Conservation (phyloP, 176 grass and related monocot species). For the Oryza nivara region DNA sequence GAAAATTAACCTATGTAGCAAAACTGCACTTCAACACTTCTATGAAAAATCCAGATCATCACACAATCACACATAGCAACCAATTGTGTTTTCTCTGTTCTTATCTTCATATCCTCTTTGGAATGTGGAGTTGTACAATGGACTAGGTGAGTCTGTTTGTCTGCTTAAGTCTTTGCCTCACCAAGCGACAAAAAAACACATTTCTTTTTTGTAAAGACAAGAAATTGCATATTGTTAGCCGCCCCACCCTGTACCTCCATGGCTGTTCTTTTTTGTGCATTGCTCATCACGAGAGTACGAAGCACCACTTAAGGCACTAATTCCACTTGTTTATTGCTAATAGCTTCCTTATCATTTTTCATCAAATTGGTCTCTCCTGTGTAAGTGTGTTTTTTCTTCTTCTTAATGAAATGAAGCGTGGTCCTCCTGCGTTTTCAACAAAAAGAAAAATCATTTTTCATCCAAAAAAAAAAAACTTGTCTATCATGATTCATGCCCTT, state of each 20-base stretch:
- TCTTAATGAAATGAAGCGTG: too few relatives aligned
- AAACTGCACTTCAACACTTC: neutral
- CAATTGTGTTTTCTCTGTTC: neutral
- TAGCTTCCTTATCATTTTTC: neutral
- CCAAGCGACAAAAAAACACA: neutral
- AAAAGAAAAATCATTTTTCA: too few relatives aligned
- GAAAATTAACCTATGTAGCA: neutral
- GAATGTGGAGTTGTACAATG: slow-evolving; percentile 1
- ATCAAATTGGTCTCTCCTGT: too few relatives aligned
- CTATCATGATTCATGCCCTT: slow-evolving; percentile 29
- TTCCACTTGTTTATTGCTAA: slow-evolving; percentile 38
- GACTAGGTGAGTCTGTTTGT: slow-evolving; percentile 15
- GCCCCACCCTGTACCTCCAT: slow-evolving; percentile 15
- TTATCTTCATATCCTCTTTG: slow-evolving; percentile 10
- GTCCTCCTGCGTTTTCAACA: too few relatives aligned
- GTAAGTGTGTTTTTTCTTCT: too few relatives aligned
- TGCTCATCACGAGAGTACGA: neutral
- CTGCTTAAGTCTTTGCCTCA: neutral
- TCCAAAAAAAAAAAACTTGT: neutral
- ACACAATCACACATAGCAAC: neutral
- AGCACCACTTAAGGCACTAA: slow-evolving; percentile 10
- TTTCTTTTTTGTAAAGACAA: slow-evolving; percentile 2
- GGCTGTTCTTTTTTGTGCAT: slow-evolving; percentile 33
- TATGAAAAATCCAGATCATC: neutral
- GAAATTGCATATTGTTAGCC: neutral